phyloP scores from a whole-genome alignment of 2,329 filamentous ascomycete genomes.

The Epichloe brachyelytri region DNA sequence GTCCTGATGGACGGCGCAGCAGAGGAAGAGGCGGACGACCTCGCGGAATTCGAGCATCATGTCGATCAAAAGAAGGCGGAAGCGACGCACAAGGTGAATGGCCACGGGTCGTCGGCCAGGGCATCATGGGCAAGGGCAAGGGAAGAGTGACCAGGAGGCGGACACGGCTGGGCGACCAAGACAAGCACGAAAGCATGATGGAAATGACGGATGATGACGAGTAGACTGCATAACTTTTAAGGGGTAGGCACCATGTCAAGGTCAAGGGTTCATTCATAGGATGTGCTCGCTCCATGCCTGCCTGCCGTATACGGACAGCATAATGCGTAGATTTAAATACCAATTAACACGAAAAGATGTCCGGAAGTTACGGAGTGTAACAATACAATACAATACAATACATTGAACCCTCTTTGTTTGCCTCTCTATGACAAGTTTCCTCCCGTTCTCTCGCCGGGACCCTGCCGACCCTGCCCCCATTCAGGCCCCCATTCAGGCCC shows the following conservation, averaged over 20 bases:
- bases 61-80: slow-evolving; percentile 33
- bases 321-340: no score
- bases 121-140: slow-evolving; percentile 30
- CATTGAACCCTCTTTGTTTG: no score
- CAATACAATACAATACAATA: no score
- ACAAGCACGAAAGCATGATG: slow-evolving; percentile 35
- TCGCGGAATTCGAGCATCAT: slow-evolving; percentile 39
- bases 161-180: slow-evolving; percentile 20
- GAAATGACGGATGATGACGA: slow-evolving; percentile 44
- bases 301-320: neutral
- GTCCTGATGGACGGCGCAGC: slow-evolving; percentile 31
- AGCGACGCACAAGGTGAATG: slow-evolving; percentile 26
- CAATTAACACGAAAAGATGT: no score
- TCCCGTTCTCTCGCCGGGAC: slow-evolving; percentile 25
- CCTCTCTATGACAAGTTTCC: slow-evolving; percentile 3
- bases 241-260: neutral
- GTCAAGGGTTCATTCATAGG: no score
- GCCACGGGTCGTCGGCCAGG: slow-evolving; percentile 10
- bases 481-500: no score
- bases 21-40: slow-evolving; percentile 32
- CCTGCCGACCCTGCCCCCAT: slow-evolving; percentile 36
- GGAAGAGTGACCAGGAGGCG: slow-evolving; percentile 25
- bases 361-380: no score
- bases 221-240: neutral
- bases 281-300: neutral